A percentile compares a stretch with the other conserved stretches of the same genome.
phyloP scores from a whole-genome alignment of 768 basidiomycete genomes.

The Hortiboletus campestris region DNA sequence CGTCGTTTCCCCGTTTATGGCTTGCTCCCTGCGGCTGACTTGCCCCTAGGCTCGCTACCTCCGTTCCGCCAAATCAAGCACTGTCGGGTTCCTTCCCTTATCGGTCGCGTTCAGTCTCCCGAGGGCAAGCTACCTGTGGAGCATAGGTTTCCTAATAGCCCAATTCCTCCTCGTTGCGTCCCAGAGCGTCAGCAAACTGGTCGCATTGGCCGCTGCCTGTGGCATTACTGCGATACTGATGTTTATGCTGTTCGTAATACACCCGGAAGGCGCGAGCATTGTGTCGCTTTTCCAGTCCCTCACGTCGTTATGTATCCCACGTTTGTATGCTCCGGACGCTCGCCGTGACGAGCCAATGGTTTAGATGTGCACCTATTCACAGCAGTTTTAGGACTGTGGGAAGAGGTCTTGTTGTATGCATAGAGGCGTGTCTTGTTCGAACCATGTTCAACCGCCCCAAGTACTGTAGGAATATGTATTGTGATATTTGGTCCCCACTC shows the following conservation, averaged over 20 bases:
- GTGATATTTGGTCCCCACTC: background rate
- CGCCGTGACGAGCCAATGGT: constrained; percentile 9
- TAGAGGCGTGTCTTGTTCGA: background rate
- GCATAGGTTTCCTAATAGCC: constrained; percentile 27
- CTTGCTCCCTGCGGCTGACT: constrained; percentile 2
- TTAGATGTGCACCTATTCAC: constrained; percentile 13
- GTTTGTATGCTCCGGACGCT: background rate
- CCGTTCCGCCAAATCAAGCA: constrained; percentile 33
- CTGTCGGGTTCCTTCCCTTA: constrained; percentile 45
- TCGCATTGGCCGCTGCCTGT: constrained; percentile 11
- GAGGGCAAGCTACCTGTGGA: constrained; percentile 53
- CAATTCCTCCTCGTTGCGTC: constrained; percentile 27
- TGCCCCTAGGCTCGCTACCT: constrained; percentile 33
- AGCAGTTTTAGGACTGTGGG: constrained; percentile 1
- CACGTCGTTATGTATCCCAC: constrained; percentile 4
- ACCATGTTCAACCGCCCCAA: background rate
- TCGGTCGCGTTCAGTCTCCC: constrained; percentile 56
- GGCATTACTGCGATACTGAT: constrained; percentile 6
- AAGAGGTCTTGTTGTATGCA: constrained; percentile 12
- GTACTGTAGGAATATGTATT: background rate
- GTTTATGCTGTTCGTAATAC: constrained; percentile 9
- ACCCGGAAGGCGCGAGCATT: constrained; percentile 13
- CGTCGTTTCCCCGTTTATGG: constrained; percentile 14
- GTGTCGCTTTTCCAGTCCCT: background rate
- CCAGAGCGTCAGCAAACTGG: constrained; percentile 7